Percentiles rank a stretch among this genome's conserved stretches.
phyloP scores from a whole-genome alignment of 208 protist genomes.

The Crithidia brevicula region DNA sequence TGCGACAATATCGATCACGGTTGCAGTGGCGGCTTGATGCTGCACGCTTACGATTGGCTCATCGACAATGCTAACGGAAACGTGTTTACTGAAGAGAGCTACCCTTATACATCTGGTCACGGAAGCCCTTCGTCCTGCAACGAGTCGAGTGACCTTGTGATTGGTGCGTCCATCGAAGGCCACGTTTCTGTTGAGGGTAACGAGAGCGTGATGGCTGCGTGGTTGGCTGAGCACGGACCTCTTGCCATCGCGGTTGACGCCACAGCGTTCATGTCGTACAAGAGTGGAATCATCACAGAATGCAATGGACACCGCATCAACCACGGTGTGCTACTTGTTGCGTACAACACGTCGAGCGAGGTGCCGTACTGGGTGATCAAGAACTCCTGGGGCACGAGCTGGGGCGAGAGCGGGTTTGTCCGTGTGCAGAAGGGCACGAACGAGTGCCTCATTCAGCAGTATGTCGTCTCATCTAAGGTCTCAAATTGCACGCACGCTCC shows the following conservation, averaged over 20 bases:
- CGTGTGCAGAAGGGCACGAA: slow-evolving; percentile 57
- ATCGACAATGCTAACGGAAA: slow-evolving; percentile 55
- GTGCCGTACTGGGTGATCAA: slow-evolving; percentile 90
- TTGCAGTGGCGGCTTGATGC: slow-evolving; percentile 92
- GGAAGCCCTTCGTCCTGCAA: slow-evolving; percentile 40
- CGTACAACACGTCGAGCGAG: slow-evolving; percentile 58
- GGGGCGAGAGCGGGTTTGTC: slow-evolving; percentile 84
- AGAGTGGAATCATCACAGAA: slow-evolving; percentile 55
- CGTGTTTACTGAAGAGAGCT: slow-evolving; percentile 75
- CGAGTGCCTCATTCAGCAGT: slow-evolving; percentile 47
- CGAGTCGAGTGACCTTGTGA: slow-evolving; percentile 35
- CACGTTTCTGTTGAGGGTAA: slow-evolving; percentile 59
- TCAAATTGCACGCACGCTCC: slow-evolving; percentile 5
- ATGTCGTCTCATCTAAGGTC: slow-evolving; percentile 26
- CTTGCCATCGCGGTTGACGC: slow-evolving; percentile 90
- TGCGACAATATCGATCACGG: slow-evolving; percentile 86
- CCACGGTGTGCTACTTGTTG: slow-evolving; percentile 82
- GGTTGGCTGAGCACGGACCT: slow-evolving; percentile 71
- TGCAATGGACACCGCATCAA: slow-evolving; percentile 54
- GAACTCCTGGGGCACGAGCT: slow-evolving; percentile 80
- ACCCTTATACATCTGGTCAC: slow-evolving; percentile 75
- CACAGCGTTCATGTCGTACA: slow-evolving; percentile 58
- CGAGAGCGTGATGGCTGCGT: slow-evolving; percentile 69
- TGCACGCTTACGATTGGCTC: slow-evolving; percentile 81
- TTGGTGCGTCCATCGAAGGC: slow-evolving; percentile 59